phyloP scores from a whole-genome alignment of 257 asterid species.

The Solanum ossicruentum region DNA sequence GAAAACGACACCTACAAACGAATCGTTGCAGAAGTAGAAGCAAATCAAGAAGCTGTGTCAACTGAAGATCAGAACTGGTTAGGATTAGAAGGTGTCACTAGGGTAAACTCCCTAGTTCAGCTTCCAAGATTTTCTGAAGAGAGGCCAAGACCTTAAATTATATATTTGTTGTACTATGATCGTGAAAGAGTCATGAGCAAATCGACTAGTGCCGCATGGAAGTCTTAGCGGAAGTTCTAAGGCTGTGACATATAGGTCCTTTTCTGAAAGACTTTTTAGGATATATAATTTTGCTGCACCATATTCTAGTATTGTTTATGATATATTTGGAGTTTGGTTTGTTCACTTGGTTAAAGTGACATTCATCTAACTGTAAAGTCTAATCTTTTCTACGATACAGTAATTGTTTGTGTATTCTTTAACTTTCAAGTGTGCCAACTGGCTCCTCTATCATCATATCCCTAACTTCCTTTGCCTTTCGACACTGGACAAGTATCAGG shows the following conservation, averaged over 20 bases:
- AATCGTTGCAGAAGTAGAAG: constrained; percentile 22
- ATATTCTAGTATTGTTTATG: not conserved
- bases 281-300: not conserved
- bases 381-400: not conserved
- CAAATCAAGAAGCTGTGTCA: constrained; percentile 9
- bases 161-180: not conserved
- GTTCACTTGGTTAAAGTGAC: not conserved
- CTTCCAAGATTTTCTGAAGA: constrained; percentile 91
- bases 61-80: constrained; percentile 73
- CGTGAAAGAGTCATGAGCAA: no score
- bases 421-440: not conserved
- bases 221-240: no score
- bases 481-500: not conserved
- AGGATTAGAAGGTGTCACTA: constrained; percentile 93
- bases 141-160: constrained; percentile 39
- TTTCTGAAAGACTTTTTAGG: not conserved
- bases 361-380: not conserved
- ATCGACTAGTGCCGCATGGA: no score
- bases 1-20: constrained; percentile 35
- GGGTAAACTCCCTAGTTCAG: constrained; percentile 92
- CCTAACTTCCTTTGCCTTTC: not conserved
- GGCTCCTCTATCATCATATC: not conserved
- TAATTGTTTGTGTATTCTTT: not conserved
- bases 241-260: not conserved
- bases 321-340: not conserved